Evolutionary conservation across 106 monocot species (phyloP), one percentile per base, ranked within the genome.

Genomic region (Amphibolis antarctica): DNA sequence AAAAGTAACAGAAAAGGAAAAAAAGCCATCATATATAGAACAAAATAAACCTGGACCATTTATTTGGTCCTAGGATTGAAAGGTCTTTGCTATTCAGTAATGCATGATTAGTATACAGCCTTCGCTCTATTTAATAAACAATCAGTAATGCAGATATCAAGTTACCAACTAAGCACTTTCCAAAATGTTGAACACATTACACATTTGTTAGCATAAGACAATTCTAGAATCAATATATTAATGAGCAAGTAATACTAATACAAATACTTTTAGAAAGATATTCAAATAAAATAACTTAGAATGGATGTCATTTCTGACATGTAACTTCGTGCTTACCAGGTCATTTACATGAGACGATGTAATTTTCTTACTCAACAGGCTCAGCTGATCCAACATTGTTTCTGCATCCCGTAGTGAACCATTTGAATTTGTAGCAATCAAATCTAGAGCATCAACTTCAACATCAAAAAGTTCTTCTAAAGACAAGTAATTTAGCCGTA

Each of bases 351-450:
- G 83, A 26, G 81, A 74, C 26, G 76, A 51, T 1, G 88, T 83
- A 22, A 88, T 81, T 76, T 36, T 76, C 65, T 71, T 83, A 18
- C 88, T 80, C 55, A 83, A 67, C 53, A 83, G 78, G 68, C 74
- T 79, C 31, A 83, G 24, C 67, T 88, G 81, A 10, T 83, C 80
- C 24, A 88, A 66, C 70, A 83, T 78, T 31, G 71, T 83, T 76
- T 83, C 88, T 42, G 88, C 88, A 83, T 88, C 83, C 22, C 73
- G 58, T 53, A 83, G 80, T 68, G 88, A 88, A 62, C 88, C 88
- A 69, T 83, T 70, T 11, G 83, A 83, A 62, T 81, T 88, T 48
- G 71, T 27, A 67, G 88, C 83, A 68, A 88, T 83, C 22, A 83
- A 65, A 68, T 76, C 65, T 60, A 88, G 55, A 47, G 83, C 83